These are phyloP conservation scores for Wickerhamiella occidentalis DNA, from an alignment of 805 yeast species.

Conservation along the genomic window DNA sequence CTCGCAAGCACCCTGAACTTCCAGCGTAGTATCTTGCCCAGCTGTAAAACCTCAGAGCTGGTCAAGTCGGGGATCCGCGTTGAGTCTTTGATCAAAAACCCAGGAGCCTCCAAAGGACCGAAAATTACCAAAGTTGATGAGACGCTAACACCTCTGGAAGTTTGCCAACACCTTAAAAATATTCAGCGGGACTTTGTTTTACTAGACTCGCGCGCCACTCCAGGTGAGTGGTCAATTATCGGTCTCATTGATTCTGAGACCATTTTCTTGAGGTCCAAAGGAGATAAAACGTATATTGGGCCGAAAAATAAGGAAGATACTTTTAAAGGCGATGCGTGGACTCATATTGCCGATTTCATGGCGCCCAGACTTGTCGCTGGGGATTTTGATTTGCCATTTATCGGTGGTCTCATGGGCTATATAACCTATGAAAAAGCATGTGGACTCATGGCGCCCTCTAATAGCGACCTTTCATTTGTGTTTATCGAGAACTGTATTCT, in stretches of 20 bases:
- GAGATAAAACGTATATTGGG: conserved; percentile 14
- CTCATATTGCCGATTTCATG: conserved; percentile 17
- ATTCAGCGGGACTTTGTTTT: conserved; percentile 40
- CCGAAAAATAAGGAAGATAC: conserved; percentile 9
- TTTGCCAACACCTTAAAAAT: conserved; percentile 14
- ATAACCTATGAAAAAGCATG: conserved; percentile 73
- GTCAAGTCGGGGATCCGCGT: background rate
- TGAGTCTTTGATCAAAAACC: conserved; percentile 1
- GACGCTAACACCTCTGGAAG: conserved; percentile 5
- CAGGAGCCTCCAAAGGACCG: background rate
- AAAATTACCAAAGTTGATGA: background rate
- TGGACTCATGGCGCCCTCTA: conserved; percentile 11
- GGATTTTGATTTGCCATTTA: conserved; percentile 48
- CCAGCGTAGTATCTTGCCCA: background rate
- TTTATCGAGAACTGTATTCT: conserved; percentile 17
- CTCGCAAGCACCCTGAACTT: conserved; percentile 28
- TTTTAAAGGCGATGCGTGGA: background rate
- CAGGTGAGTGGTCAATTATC: conserved; percentile 81
- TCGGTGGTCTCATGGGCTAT: conserved; percentile 85
- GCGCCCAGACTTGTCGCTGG: conserved; percentile 20
- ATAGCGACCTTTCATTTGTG: conserved; percentile 21
- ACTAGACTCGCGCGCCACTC: conserved; percentile 66
- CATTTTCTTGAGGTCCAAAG: conserved; percentile 17
- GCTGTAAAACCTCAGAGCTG: background rate
- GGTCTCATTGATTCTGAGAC: conserved; percentile 37